Evolutionary conservation across 768 basidiomycete genomes (phyloP).

Genomic region (Sarcomyxa edulis): DNA sequence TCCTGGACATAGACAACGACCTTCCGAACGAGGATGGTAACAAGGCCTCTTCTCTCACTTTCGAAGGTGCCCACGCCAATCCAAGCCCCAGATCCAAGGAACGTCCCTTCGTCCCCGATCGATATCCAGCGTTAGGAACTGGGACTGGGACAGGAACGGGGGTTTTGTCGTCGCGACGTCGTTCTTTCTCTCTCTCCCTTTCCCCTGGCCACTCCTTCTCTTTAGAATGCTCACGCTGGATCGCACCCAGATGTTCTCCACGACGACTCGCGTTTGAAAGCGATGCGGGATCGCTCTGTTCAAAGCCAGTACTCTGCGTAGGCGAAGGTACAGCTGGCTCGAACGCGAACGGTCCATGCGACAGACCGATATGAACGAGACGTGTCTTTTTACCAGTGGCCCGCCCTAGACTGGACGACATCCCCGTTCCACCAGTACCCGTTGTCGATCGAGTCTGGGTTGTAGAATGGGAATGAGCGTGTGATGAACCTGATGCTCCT

Average conservation of each 20-base stretch:
- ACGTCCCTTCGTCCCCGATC: conserved; percentile 54
- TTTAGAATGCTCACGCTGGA: no score
- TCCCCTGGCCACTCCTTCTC: no score
- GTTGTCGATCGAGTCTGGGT: conserved; percentile 13
- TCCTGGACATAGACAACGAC: conserved; percentile 12
- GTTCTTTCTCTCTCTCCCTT: conserved; percentile 4
- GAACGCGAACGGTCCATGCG: conserved; percentile 63
- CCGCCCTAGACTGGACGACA: conserved; percentile 56
- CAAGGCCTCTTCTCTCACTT: conserved; percentile 61
- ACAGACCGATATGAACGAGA: conserved; percentile 28
- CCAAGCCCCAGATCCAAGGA: conserved; percentile 69
- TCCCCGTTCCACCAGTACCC: conserved; percentile 27
- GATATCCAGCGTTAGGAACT: conserved; percentile 27
- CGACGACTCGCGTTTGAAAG: no score
- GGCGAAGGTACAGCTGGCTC: conserved; percentile 61
- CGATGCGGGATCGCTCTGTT: no score
- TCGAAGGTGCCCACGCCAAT: conserved; percentile 68
- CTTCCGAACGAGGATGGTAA: conserved; percentile 38
- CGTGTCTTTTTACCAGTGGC: conserved; percentile 38
- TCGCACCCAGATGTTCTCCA: no score
- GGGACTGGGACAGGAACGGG: no score
- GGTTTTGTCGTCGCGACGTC: no score
- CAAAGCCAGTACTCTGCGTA: conserved; percentile 30
- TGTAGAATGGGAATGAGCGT: conserved; percentile 3
- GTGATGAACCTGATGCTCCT: conserved; percentile 34